These are phyloP conservation scores for Chalciporus pseudorubinellus DNA, from an alignment of 768 basidiomycete genomes.

Conservation along the genomic window DNA sequence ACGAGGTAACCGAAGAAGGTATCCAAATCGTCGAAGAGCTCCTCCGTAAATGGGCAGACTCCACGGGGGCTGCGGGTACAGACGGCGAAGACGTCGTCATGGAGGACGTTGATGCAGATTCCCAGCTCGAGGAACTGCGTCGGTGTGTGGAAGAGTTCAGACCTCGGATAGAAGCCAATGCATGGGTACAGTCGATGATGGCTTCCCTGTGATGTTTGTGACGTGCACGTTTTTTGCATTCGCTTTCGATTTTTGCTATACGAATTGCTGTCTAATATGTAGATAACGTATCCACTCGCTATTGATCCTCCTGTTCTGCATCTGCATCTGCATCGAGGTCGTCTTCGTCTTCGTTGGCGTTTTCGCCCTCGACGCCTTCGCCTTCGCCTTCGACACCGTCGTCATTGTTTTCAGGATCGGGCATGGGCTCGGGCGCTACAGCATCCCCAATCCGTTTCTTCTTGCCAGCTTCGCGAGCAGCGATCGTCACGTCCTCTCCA, in stretches of 20 bases:
- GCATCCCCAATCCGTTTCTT: conserved; percentile 13
- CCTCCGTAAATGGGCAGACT: conserved; percentile 62
- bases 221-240: neutral
- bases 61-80: conserved; percentile 26
- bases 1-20: conserved; percentile 73
- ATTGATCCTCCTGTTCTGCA: conserved; percentile 10
- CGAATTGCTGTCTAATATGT: conserved; percentile 10
- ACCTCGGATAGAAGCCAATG: conserved; percentile 70
- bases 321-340: conserved; percentile 4
- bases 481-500: conserved; percentile 69
- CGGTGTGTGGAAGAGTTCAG: conserved; percentile 63
- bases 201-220: conserved; percentile 31
- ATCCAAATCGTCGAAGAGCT: conserved; percentile 78
- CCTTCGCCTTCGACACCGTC: neutral
- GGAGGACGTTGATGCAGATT: conserved; percentile 42
- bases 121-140: conserved; percentile 48
- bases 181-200: conserved; percentile 71
- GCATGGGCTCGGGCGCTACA: conserved; percentile 3
- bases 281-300: conserved; percentile 10
- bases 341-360: conserved; percentile 5
- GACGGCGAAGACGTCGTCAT: conserved; percentile 47
- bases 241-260: neutral
- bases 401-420: conserved; percentile 1
- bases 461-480: conserved; percentile 38
- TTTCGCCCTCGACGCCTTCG: neutral